Percentiles rank a stretch among this genome's conserved stretches.
These are phyloP conservation scores for Penicillium sp. DNA, from an alignment of 2,329 filamentous ascomycete genomes.

Conservation along the genomic window DNA sequence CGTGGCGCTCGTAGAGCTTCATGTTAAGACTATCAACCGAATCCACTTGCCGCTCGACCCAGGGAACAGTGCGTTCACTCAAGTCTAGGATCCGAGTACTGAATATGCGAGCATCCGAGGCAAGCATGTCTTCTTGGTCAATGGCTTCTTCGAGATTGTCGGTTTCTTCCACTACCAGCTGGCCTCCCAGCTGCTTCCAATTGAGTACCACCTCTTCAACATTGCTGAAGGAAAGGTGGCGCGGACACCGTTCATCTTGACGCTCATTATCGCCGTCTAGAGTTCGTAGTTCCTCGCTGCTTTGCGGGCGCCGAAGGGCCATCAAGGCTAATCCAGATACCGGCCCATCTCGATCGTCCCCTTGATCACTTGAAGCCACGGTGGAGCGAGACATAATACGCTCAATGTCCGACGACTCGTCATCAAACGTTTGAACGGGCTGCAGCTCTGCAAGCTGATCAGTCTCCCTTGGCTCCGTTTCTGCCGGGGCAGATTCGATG, in stretches of 20 bases:
- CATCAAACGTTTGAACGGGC: slow-evolving; percentile 22
- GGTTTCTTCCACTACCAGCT: slow-evolving; percentile 32
- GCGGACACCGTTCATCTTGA: slow-evolving; percentile 35
- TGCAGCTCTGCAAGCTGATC: slow-evolving; percentile 12
- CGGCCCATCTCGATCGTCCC: slow-evolving; percentile 19
- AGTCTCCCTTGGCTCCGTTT: slow-evolving; percentile 16
- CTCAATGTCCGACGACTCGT: slow-evolving; percentile 29
- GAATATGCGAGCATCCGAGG: slow-evolving; percentile 37
- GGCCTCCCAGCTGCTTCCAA: slow-evolving; percentile 32
- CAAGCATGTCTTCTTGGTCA: slow-evolving; percentile 39
- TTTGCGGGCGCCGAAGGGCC: slow-evolving; percentile 39
- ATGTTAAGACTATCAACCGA: slow-evolving; percentile 60
- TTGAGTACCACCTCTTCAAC: slow-evolving; percentile 45
- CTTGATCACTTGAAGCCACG: slow-evolving; percentile 29
- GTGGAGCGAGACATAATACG: slow-evolving; percentile 29
- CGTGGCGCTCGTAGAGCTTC: slow-evolving; percentile 60
- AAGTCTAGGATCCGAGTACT: slow-evolving; percentile 38
- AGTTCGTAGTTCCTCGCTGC: slow-evolving; percentile 29
- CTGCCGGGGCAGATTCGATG: slow-evolving; percentile 27
- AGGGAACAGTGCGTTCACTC: slow-evolving; percentile 38
- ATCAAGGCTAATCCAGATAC: slow-evolving; percentile 26
- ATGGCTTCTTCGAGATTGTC: slow-evolving; percentile 42
- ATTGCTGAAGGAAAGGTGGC: slow-evolving; percentile 49
- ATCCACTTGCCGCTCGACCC: slow-evolving; percentile 44
- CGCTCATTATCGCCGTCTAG: slow-evolving; percentile 17